Percentiles rank a stretch among this genome's conserved stretches.
phyloP scores from a whole-genome alignment of 495 filamentous ascomycete genomes.

The Penicillium cinerascens region DNA sequence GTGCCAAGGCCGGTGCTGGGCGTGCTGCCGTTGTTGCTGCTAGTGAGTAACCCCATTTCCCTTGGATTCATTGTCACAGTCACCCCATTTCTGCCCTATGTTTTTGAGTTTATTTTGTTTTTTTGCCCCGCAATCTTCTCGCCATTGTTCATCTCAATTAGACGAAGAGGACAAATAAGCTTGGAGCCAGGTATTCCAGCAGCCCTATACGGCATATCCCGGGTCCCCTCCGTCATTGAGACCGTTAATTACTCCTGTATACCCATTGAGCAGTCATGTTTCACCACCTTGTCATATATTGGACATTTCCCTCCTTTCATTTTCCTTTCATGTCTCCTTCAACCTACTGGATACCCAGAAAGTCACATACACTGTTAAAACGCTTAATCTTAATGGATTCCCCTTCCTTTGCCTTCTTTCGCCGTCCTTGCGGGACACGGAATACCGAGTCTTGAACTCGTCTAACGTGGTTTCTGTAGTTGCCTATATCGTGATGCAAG shows the following conservation, averaged over 20 bases:
- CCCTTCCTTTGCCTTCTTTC: constrained; percentile 2
- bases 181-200: neutral
- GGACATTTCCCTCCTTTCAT: neutral
- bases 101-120: constrained; percentile 1
- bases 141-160: constrained; percentile 3
- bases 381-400: constrained; percentile 22
- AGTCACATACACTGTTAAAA: constrained; percentile 4
- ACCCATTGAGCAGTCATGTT: neutral
- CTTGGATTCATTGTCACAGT: constrained; percentile 4
- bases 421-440: neutral
- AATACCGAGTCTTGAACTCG: neutral
- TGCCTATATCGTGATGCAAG: constrained; percentile 32
- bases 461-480: constrained; percentile 28
- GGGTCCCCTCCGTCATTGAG: neutral
- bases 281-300: neutral
- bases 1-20: constrained; percentile 35
- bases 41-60: constrained; percentile 36
- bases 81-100: constrained; percentile 5
- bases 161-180: constrained; percentile 10
- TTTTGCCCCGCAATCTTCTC: constrained; percentile 4
- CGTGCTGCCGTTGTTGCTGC: constrained; percentile 43
- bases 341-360: constrained; percentile 6
- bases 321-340: constrained; percentile 5
- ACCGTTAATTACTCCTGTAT: neutral
- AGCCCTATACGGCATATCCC: neutral